Evolutionary conservation across 1,139 yeast genomes (phyloP), one percentile per base, ranked within the genome.

Genomic region (Yarrowia galli): DNA sequence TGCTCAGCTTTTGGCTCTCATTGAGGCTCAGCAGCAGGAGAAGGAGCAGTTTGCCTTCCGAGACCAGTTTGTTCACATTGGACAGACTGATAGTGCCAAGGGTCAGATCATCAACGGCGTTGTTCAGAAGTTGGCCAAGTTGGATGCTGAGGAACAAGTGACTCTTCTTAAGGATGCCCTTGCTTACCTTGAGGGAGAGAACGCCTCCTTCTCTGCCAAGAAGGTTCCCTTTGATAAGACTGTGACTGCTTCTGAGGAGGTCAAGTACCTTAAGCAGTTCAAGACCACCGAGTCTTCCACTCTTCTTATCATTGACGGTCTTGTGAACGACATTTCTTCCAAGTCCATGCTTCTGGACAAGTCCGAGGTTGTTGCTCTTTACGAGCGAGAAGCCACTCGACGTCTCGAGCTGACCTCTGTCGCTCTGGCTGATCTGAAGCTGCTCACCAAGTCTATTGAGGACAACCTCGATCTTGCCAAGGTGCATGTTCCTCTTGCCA

Each of bases 1-100:
- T 8, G n/a, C 49, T 12, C 60, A 54, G 28, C 60, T 61, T 6
- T 13, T 46, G 25, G 28, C 23, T 23, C 65, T 18, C 36, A 61
- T 20, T 65, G 69, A 32, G 69, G 67, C 28, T 43, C 68, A 35
- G 64, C 69, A 32, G 67, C 23, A 22, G 63, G 69, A 60, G 45
- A 38, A 51, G 28, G 58, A 9, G 48, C 63, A 20, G 65, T 72
- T 40, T 69, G 70, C 71, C 46, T 75, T 68, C 71, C 77, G 75
- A 43, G 74, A 73, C 36, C 69, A 48, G 15, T 56, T 74, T 16
- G 56, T 46, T 5, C 66, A 61, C 35, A 20, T 46, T 10, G 64
- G 64, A 20, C 22, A 56, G 25, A 42, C 51, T 9, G 64, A 20
- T 5, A 43, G 51, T 32, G 64, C 51, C 64, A 58, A 58, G 51